Evolutionary conservation across 164 flowering plant genomes (phyloP), one percentile per base, ranked within the genome.

Genomic region (Saururus chinensis): DNA sequence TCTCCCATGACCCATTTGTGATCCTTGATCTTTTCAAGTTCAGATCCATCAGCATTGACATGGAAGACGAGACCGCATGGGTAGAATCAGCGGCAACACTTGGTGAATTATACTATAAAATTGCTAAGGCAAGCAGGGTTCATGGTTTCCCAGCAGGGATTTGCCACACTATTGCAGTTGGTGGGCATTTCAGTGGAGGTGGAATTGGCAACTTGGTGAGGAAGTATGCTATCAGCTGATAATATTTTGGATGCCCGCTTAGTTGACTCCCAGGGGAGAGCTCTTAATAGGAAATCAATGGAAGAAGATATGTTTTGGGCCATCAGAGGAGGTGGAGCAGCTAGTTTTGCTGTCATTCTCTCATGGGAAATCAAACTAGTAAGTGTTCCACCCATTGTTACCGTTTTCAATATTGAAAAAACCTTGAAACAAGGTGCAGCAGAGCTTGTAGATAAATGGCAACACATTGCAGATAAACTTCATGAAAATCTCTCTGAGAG

Each of bases 81-180:
- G 70, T 74, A 4, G 51, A 67, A 24, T 13, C 75, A 0, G 80
- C 77, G 6, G 75, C 77, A 13, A 74, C 53, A 14, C 56, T 74
- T 4, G 80, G 80, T 5, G 80, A 77, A 59, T 37, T 74, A 4
- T 74, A 77, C 60, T 66, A 74, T 51, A 23, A 24, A 7, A 74
- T 77, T 56, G 64, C 71, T 5, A 42, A 64, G 59, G 60, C 35
- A 56, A 74, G 70, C 24, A 54, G 25, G 4, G 20, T 42, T 17
- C 67, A 64, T 21, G 75, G 64, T 0, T 77, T 74, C 66, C 70
- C 77, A 4, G 64, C 64, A 0, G 64, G 64, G 0, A 7, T 19
- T 4, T 62, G 64, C 64, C 53, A 53, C 22, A 62, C 57, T 26
- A 48, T 62, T 8, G 64, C 56, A 11, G 41, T 19, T 13, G 42